phyloP scores from a whole-genome alignment of 371 early-diverging fungal genomes.

The Lichtheimia corymbifera region DNA sequence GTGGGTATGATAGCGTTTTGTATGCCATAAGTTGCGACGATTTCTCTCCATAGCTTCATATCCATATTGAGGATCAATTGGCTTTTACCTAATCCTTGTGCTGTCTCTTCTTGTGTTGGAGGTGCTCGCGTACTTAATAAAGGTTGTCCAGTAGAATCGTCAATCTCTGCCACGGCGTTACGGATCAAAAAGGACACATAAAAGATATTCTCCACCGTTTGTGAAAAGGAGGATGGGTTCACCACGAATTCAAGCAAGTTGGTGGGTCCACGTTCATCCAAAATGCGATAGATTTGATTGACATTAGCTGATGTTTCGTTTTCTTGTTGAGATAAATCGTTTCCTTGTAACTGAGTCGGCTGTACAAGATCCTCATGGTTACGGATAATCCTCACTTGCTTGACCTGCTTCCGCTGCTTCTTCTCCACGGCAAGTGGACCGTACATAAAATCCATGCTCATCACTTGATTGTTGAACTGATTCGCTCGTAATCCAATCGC shows the following conservation, averaged over 20 bases:
- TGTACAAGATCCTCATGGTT: conserved; percentile 44
- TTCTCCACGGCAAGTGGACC: conserved; percentile 70
- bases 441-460: conserved; percentile 75
- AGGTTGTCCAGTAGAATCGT: conserved; percentile 73
- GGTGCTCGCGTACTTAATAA: conserved; percentile 56
- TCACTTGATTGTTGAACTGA: conserved; percentile 54
- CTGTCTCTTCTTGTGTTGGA: conserved; percentile 66
- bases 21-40: conserved; percentile 71
- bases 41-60: conserved; percentile 66
- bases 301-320: conserved; percentile 91
- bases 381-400: conserved; percentile 38
- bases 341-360: conserved; percentile 58
- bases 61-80: conserved; percentile 84
- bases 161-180: conserved; percentile 79
- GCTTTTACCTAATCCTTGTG: conserved; percentile 68
- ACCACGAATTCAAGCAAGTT: conserved; percentile 85
- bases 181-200: conserved; percentile 90
- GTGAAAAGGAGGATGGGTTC: conserved; percentile 90
- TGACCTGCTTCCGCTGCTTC: conserved; percentile 49
- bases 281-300: conserved; percentile 57
- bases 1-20: conserved; percentile 64
- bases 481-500: conserved; percentile 59
- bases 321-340: conserved; percentile 77
- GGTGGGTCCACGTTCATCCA: conserved; percentile 64
- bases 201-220: conserved; percentile 94